Base-by-base conservation (phyloP, 169 alveolate genomes). In the Plasmodium malariae region DNA sequence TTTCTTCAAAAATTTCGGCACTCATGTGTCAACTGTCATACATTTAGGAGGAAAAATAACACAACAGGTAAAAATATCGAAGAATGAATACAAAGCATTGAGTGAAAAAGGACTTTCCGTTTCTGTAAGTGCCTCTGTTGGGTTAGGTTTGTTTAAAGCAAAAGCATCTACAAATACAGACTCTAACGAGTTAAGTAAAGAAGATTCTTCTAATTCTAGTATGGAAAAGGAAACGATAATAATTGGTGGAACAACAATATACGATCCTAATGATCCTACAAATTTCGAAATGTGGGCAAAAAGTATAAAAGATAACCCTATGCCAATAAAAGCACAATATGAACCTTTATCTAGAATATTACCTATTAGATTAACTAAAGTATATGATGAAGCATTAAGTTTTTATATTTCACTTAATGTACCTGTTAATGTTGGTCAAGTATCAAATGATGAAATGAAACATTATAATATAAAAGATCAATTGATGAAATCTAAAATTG, bases 31-130 rank as follows among this genome's bases (percentile, higher is more conserved):
- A 12, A 93, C 95, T 26, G 71, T 93, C 32, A 60, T 95, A 28
- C 97, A 95, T 48, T 93, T 95, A 21, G 97, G 97, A 5, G 97
- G 97, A 7, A 95, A 95, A 74, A 91, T 95, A 88, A 94, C 97
- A 67, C 90, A 94, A 70, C 97, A 94, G 65, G 91, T 95, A 11
- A 95, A 94, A 55, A 80, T 94, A 69, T 73, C 93, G 54, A 92
- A 93, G 69, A 70, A 94, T 49, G 97, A 94, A 45, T 92, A 93
- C n/a, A 83, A 87, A 9, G 9, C 88, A 28, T 3, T 94, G 92
- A 94, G 72, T 70, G 93, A 89, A 59, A 51, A 26, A n/a, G 97
- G 97, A 5, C 32, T 51, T 72, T 91, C 92, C 67, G 88, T 94
- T 5, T 83, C 91, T 36, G 83, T 69, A 12, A 55, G 62, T 68